Conservation (phyloP, 2,329 filamentous ascomycete genomes). For the Ceratocystis lukuohia region DNA sequence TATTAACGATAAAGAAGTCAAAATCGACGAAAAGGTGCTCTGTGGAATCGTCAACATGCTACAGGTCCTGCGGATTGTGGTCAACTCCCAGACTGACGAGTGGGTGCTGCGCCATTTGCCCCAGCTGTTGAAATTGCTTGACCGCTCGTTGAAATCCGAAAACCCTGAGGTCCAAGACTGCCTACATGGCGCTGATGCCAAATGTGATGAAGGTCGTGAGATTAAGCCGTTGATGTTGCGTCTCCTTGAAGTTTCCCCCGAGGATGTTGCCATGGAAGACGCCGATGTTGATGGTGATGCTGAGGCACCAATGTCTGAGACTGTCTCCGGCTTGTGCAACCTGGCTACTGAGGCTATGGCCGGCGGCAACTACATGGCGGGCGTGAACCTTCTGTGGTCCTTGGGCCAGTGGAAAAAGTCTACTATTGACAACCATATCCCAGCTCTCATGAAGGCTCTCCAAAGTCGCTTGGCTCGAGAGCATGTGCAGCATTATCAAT, state of each 20-base stretch:
- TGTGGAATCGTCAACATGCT: constrained; percentile 64
- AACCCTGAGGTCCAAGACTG: constrained; percentile 89
- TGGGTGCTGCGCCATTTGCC: constrained; percentile 75
- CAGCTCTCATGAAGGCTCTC: constrained; percentile 80
- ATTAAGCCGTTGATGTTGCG: constrained; percentile 65
- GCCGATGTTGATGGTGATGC: constrained; percentile 73
- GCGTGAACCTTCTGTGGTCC: constrained; percentile 88
- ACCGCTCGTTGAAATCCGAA: constrained; percentile 79
- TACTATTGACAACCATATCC: constrained; percentile 80
- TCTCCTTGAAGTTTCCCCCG: constrained; percentile 77
- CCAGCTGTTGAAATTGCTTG: constrained; percentile 71
- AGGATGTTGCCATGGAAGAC: constrained; percentile 56
- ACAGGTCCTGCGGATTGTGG: constrained; percentile 77
- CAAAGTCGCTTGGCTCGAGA: constrained; percentile 86
- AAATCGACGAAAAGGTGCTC: constrained; percentile 54
- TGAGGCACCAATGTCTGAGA: constrained; percentile 72
- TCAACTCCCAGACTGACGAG: constrained; percentile 76
- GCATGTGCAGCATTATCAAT: constrained; percentile 66
- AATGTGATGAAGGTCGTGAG: constrained; percentile 54
- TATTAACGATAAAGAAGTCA: constrained; percentile 48
- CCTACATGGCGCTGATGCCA: constrained; percentile 59
- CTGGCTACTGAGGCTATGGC: constrained; percentile 79
- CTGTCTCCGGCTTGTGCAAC: constrained; percentile 71
- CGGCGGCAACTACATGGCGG: constrained; percentile 66
- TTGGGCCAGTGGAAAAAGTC: constrained; percentile 72